A percentile compares a stretch with the other conserved stretches of the same genome.
These are phyloP conservation scores for Hyaloscypha variabilis DNA, from an alignment of 495 filamentous ascomycete genomes.

Conservation along the genomic window DNA sequence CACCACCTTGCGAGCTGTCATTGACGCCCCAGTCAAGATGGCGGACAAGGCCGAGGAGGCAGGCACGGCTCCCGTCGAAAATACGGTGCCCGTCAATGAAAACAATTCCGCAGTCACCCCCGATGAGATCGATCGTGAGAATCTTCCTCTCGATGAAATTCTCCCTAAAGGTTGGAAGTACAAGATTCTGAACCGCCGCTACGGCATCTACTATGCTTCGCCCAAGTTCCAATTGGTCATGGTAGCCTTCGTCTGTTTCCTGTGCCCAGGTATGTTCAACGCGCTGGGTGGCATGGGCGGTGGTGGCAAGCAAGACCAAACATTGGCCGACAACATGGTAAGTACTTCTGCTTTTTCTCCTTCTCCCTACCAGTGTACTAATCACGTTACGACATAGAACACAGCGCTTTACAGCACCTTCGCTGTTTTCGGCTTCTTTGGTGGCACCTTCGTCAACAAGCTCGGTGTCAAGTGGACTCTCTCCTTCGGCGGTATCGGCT, in stretches of 20 bases:
- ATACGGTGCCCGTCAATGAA: not conserved
- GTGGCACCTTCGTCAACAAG: conserved; percentile 75
- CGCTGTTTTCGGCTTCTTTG: conserved; percentile 84
- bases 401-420: conserved; percentile 83
- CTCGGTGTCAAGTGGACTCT: conserved; percentile 76
- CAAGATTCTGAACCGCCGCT: conserved; percentile 58
- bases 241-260: conserved; percentile 84
- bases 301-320: conserved; percentile 65
- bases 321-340: conserved; percentile 65
- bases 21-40: not conserved
- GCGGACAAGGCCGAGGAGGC: not conserved
- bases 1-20: not conserved
- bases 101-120: not conserved
- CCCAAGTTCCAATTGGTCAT: conserved; percentile 73
- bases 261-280: conserved; percentile 82
- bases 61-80: not conserved
- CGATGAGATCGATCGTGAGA: not conserved
- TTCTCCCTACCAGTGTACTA: too few relatives aligned
- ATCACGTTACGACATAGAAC: conserved; percentile 30
- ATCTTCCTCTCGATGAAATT: not conserved
- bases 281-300: conserved; percentile 76
- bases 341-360: not conserved
- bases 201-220: conserved; percentile 73
- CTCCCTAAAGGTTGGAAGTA: conserved; percentile 64
- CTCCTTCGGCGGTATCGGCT: conserved; percentile 81